Evolutionary conservation across 2,329 filamentous ascomycete genomes (phyloP).

Genomic region (Arachnopeziza araneosa): DNA sequence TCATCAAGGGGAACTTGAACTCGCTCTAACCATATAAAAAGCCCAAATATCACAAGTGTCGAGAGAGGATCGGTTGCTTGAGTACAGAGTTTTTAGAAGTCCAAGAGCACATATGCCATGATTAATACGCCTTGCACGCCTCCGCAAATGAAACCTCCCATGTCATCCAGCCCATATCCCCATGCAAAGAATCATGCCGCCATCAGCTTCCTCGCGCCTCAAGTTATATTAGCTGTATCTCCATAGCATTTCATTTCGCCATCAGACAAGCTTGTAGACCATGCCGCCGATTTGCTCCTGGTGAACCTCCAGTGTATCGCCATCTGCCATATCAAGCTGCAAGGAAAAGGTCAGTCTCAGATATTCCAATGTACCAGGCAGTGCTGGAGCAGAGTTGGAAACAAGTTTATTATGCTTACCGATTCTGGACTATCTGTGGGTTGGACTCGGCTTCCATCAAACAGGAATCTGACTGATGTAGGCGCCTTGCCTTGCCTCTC

Average conservation of each 20-base stretch:
- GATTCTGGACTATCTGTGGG: slow-evolving; percentile 84
- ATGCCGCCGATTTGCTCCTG: slow-evolving; percentile 92
- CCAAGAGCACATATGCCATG: slow-evolving; percentile 19
- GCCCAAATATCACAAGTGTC: neutral
- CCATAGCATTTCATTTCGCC: neutral
- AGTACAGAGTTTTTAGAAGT: neutral
- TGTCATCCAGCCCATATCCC: slow-evolving; percentile 14
- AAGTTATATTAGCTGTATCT: neutral
- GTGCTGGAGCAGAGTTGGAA: neutral
- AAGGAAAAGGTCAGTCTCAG: slow-evolving; percentile 10
- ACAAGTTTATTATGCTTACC: slow-evolving; percentile 50
- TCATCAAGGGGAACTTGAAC: no score
- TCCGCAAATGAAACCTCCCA: slow-evolving; percentile 19
- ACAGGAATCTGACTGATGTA: slow-evolving; percentile 84
- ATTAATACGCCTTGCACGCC: slow-evolving; percentile 27
- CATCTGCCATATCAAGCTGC: slow-evolving; percentile 94
- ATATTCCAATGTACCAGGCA: neutral
- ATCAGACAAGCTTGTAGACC: neutral
- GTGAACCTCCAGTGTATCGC: slow-evolving; percentile 93
- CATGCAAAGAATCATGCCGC: slow-evolving; percentile 13
- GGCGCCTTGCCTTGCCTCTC: slow-evolving; percentile 88
- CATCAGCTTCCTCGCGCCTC: neutral
- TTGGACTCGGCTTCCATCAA: slow-evolving; percentile 91
- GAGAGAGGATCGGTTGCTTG: neutral
- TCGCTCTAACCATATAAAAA: no score